Evolutionary conservation across 208 protist genomes (phyloP).

Genomic region (Leishmania guyanensis): DNA sequence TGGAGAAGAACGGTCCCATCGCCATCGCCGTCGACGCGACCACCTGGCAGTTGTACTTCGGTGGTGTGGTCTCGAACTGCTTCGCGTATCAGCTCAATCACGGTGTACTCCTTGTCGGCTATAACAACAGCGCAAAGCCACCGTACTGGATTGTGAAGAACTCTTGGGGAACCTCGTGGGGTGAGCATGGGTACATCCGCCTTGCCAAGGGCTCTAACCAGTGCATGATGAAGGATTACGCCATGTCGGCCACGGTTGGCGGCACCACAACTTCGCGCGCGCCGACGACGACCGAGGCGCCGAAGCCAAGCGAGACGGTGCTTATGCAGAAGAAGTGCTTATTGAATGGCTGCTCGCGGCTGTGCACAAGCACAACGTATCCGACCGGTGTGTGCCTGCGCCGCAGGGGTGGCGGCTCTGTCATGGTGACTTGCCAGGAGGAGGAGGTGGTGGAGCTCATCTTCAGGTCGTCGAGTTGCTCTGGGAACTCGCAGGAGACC

Average conservation of each 20-base stretch:
- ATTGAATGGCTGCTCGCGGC: constrained; percentile 36
- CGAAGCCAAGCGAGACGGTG: constrained; percentile 11
- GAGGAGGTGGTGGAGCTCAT: constrained; percentile 31
- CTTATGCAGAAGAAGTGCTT: constrained; percentile 49
- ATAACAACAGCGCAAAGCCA: constrained; percentile 56
- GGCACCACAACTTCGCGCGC: constrained; percentile 19
- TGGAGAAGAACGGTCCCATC: constrained; percentile 83
- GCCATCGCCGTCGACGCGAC: constrained; percentile 93
- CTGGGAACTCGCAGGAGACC: constrained; percentile 20
- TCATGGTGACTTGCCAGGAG: constrained; percentile 43
- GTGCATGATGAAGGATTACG: constrained; percentile 79
- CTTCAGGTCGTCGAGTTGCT: constrained; percentile 43
- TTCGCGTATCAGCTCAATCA: constrained; percentile 74
- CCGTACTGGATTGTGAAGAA: constrained; percentile 93
- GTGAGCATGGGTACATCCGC: constrained; percentile 90
- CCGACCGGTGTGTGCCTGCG: constrained; percentile 42
- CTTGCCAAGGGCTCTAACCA: constrained; percentile 81
- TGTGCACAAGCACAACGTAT: constrained; percentile 45
- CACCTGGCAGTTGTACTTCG: constrained; percentile 75
- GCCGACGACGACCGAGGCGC: constrained; percentile 15
- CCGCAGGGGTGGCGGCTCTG: constrained; percentile 35
- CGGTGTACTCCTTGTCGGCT: constrained; percentile 91
- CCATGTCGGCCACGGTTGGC: constrained; percentile 45
- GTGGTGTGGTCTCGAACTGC: constrained; percentile 82
- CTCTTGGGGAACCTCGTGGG: constrained; percentile 90